Evolutionary conservation across 305 asterid genomes (phyloP).

Genomic region (Solanum hybrid): DNA sequence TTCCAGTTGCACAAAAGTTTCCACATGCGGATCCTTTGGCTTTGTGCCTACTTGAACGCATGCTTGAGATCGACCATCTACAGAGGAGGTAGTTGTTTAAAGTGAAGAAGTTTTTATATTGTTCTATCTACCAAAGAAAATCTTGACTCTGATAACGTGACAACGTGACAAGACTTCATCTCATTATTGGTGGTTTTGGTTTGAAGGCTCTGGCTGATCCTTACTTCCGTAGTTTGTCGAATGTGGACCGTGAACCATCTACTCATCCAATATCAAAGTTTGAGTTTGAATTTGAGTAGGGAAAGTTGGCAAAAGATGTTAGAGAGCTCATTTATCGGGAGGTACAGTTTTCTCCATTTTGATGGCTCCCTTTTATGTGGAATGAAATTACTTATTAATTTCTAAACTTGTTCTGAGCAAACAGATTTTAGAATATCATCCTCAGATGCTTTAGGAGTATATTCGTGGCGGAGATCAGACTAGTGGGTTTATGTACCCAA

Average conservation of each 20-base stretch:
- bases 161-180: neutral
- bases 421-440: constrained; percentile 77
- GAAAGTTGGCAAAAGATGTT: constrained; percentile 61
- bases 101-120: neutral
- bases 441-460: constrained; percentile 76
- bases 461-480: constrained; percentile 60
- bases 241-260: constrained; percentile 58
- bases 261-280: constrained; percentile 69
- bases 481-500: constrained; percentile 77
- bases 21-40: constrained; percentile 51
- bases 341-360: constrained; percentile 22
- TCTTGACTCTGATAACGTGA: neutral
- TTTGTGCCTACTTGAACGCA: constrained; percentile 52
- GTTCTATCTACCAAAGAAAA: neutral
- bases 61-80: constrained; percentile 70
- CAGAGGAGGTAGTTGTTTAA: constrained; percentile 45
- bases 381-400: neutral
- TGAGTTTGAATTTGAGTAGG: constrained; percentile 73
- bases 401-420: constrained; percentile 6
- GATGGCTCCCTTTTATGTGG: constrained; percentile 5
- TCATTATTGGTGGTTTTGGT: constrained; percentile 6
- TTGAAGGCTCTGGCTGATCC: constrained; percentile 62
- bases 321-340: constrained; percentile 68
- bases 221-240: constrained; percentile 59
- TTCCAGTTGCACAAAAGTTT: constrained; percentile 54